These are phyloP conservation scores for Paraconiothyrium brasiliense DNA, from an alignment of 2,329 filamentous ascomycete species.

Conservation along the genomic window DNA sequence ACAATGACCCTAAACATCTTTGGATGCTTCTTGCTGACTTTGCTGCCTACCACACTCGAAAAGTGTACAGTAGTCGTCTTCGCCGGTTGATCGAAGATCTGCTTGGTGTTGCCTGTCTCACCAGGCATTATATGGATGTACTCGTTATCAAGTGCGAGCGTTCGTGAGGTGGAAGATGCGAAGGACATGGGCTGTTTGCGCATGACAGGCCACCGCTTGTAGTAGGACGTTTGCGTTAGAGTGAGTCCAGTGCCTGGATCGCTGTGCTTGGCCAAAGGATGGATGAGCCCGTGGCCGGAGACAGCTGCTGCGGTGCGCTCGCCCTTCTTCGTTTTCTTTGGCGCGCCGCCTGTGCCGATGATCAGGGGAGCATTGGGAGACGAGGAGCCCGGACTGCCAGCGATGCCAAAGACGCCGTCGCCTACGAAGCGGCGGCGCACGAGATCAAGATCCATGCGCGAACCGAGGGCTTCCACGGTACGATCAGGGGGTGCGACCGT, in stretches of 20 bases:
- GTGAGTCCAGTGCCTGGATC: constrained; percentile 56
- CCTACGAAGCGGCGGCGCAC: constrained; percentile 78
- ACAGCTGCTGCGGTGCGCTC: constrained; percentile 59
- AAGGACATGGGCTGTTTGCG: constrained; percentile 85
- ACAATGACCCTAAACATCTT: constrained; percentile 83
- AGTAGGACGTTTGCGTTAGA: constrained; percentile 51
- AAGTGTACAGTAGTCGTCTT: constrained; percentile 87
- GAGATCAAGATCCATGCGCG: constrained; percentile 78
- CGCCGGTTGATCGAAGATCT: constrained; percentile 66
- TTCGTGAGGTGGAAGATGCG: constrained; percentile 76
- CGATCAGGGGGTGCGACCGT: constrained; percentile 80
- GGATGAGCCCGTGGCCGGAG: constrained; percentile 60
- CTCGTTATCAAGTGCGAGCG: constrained; percentile 83
- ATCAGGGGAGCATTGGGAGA: constrained; percentile 74
- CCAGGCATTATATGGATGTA: constrained; percentile 85
- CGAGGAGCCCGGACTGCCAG: constrained; percentile 73
- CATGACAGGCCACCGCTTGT: constrained; percentile 82
- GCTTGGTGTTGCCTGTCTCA: constrained; percentile 63
- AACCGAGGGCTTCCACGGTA: constrained; percentile 80
- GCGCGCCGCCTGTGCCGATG: constrained; percentile 61
- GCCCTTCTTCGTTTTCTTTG: constrained; percentile 63
- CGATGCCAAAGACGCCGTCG: constrained; percentile 74
- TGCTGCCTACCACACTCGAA: constrained; percentile 82
- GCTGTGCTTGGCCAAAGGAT: constrained; percentile 73
- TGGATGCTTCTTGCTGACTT: constrained; percentile 80